Conservation (phyloP, 108 stramenopile genomes). For the Cyclostephanos tholiformis region DNA sequence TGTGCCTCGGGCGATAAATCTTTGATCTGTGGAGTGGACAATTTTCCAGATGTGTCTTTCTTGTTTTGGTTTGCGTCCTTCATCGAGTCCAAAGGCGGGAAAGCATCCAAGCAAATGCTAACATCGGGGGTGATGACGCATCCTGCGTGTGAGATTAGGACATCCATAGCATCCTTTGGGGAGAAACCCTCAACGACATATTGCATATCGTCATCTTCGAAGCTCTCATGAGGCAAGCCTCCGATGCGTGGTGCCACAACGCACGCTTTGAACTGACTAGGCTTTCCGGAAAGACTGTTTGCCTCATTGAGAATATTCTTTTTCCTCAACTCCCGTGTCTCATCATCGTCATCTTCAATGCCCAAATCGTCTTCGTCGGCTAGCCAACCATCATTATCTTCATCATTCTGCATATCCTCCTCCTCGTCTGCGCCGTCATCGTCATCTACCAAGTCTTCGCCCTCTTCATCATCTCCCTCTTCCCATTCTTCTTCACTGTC, state of each 20-base stretch:
- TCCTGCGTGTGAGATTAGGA: slow-evolving; percentile 24
- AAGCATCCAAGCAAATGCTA: slow-evolving; percentile 65
- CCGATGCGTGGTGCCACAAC: slow-evolving; percentile 64
- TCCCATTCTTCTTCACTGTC: slow-evolving; percentile 95
- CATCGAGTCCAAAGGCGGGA: slow-evolving; percentile 51
- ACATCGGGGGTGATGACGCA: slow-evolving; percentile 34
- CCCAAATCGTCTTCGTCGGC: slow-evolving; percentile 76
- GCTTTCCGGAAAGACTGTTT: slow-evolving; percentile 9
- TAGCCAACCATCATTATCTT: slow-evolving; percentile 81
- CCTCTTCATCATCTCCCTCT: slow-evolving; percentile 86
- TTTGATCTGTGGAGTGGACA: slow-evolving; percentile 13
- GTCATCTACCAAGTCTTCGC: slow-evolving; percentile 74
- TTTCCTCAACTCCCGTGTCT: slow-evolving; percentile 65
- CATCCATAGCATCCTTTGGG: slow-evolving; percentile 33
- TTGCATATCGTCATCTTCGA: slow-evolving; percentile 23
- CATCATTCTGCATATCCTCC: slow-evolving; percentile 52
- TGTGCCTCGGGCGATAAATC: slow-evolving; percentile 59
- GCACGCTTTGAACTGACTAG: slow-evolving; percentile 44
- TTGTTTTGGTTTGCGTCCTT: slow-evolving; percentile 39
- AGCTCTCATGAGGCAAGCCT: slow-evolving; percentile 46
- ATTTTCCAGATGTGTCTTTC: slow-evolving; percentile 10
- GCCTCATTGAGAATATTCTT: slow-evolving; percentile 58
- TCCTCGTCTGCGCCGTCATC: slow-evolving; percentile 71
- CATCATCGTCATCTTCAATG: slow-evolving; percentile 70
- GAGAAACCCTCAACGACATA: slow-evolving; percentile 34